A percentile compares a stretch with the other conserved stretches of the same genome.
Evolutionary conservation across 768 basidiomycete species (phyloP).

Genomic region (Hemileccinum rubropunctum): DNA sequence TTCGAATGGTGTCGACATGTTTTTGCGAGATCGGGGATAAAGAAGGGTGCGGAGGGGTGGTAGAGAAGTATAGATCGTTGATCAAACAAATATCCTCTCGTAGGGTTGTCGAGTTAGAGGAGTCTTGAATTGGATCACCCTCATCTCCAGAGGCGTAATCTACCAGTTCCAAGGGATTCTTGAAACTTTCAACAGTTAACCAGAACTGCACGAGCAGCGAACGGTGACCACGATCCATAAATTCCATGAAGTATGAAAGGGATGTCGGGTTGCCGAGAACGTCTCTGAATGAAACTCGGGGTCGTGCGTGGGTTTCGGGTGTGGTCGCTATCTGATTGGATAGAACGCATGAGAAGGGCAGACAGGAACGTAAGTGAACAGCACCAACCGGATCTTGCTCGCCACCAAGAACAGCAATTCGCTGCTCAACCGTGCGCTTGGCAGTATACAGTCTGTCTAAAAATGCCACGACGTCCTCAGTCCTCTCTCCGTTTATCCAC

Average conservation of each 20-base stretch:
- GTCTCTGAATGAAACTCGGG: slow-evolving; percentile 65
- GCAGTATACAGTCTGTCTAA: slow-evolving; percentile 87
- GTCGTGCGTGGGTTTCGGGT: slow-evolving; percentile 43
- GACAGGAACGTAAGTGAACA: background rate
- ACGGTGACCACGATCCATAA: slow-evolving; percentile 87
- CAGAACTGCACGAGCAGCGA: slow-evolving; percentile 93
- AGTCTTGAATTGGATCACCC: slow-evolving; percentile 57
- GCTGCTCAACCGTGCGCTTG: slow-evolving; percentile 81
- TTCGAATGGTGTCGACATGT: slow-evolving; percentile 65
- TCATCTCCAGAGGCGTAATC: slow-evolving; percentile 61
- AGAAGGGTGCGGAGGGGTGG: slow-evolving; percentile 52
- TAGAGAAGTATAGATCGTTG: slow-evolving; percentile 81
- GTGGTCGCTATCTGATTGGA: slow-evolving; percentile 37
- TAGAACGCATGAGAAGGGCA: slow-evolving; percentile 1
- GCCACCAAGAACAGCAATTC: slow-evolving; percentile 78
- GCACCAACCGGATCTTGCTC: slow-evolving; percentile 56
- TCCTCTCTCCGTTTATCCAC: slow-evolving; percentile 83
- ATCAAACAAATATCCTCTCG: slow-evolving; percentile 90
- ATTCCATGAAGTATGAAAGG: slow-evolving; percentile 96
- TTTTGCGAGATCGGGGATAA: slow-evolving; percentile 66
- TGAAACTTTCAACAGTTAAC: slow-evolving; percentile 97
- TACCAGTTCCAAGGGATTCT: slow-evolving; percentile 87
- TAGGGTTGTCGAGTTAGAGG: slow-evolving; percentile 56
- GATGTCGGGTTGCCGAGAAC: slow-evolving; percentile 87
- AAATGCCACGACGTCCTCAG: slow-evolving; percentile 83